These are phyloP conservation scores for Huiozyma naganishii DNA, from an alignment of 805 yeast genomes.

Conservation along the genomic window DNA sequence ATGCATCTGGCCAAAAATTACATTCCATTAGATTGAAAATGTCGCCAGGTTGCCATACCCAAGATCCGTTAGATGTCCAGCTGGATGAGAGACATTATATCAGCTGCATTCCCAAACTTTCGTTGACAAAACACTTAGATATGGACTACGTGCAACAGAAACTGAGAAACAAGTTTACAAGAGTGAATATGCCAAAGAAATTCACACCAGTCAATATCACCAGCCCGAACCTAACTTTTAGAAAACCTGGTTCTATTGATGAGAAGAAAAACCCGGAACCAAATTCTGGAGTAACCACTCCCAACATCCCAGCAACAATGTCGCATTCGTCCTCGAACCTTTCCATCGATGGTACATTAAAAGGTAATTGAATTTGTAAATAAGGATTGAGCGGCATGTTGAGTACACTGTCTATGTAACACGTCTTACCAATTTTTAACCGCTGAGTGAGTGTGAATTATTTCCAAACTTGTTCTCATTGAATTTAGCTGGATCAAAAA, in stretches of 20 bases:
- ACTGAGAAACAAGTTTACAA: constrained; percentile 65
- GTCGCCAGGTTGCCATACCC: constrained; percentile 97
- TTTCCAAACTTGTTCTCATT: too few species aligned
- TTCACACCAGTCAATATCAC: constrained; percentile 83
- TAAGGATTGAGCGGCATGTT: neutral
- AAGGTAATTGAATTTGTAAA: neutral
- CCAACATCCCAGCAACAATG: constrained; percentile 1
- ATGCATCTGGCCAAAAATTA: constrained; percentile 58
- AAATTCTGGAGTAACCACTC: neutral
- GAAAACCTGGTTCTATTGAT: constrained; percentile 7
- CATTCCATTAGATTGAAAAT: constrained; percentile 86
- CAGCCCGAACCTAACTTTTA: constrained; percentile 40
- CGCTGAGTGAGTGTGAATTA: too few species aligned
- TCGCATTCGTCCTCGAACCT: constrained; percentile 10
- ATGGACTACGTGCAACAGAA: constrained; percentile 79
- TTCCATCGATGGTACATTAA: constrained; percentile 12
- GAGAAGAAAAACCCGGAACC: constrained; percentile 1
- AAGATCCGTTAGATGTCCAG: constrained; percentile 94
- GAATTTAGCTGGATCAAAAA: too few species aligned
- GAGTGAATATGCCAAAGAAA: constrained; percentile 85
- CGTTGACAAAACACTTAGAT: constrained; percentile 86
- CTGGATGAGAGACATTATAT: constrained; percentile 93
- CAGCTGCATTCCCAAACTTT: constrained; percentile 86
- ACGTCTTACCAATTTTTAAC: too few species aligned
- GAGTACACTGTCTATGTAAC: too few species aligned